Evolutionary conservation across 2,329 filamentous ascomycete species (phyloP), one percentile per base, ranked within the genome.

Genomic region (Venturia effusa): DNA sequence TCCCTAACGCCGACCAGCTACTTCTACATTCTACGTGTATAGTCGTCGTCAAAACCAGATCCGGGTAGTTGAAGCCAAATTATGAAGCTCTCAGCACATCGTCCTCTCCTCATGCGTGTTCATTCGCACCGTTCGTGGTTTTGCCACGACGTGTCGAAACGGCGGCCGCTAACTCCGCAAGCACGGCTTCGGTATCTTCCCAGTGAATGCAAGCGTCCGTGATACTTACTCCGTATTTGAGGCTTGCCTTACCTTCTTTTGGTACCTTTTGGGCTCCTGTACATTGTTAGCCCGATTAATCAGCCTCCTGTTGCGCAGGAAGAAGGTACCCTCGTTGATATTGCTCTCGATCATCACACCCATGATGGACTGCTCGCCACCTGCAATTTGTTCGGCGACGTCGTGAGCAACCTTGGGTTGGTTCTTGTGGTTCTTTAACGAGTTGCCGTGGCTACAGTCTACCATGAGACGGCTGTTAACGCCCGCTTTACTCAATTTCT

Each of bases 321-420:
- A 30, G 15, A n/a, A 73, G 81, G 71, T 75, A 88, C 89, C 92
- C 79, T 97, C 93, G 71, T 93, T 88, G 78, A 97, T 95, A 76
- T 97, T 90, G 76, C 90, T 95, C 81, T 99, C 94, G 71, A 99
- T 96, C 94, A 99, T 99, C 66, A 97, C 90, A 71, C 94, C 94
- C 85, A 97, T 93, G 72, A 99, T 94, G 60, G 81, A 88, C 3
- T 83, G 83, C 79, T 97, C 93, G 41, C 94, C 94, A 65, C 83
- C 84, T 63, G 87, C 82, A 66, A 99, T 89, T 78, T 99, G 94
- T 71, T 89, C 86, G 1, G 90, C 92, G 64, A 99, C 75, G 13
- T 81, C 84, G 61, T 85, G 86, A 3, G 92, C 92, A 24, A 99
- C 94, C 82, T 93, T 92, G 68, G 92, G 92, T 79, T 99, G 94